A percentile compares a stretch with the other conserved stretches of the same genome.
Evolutionary conservation across 2,329 filamentous ascomycete species (phyloP).

Genomic region (Pezicula rhizophila): DNA sequence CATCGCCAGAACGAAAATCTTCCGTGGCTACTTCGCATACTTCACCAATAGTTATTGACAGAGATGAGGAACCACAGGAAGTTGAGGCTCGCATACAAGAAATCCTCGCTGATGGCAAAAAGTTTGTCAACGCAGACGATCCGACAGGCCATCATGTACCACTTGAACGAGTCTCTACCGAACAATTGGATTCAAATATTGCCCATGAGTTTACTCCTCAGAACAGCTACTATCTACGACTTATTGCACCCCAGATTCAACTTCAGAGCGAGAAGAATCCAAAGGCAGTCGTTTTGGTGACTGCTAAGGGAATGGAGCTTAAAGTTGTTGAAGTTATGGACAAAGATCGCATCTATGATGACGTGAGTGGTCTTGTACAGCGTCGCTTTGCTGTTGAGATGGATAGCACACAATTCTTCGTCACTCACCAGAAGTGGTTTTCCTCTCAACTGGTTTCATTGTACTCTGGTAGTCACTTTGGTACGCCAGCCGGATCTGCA

Average conservation of each 20-base stretch:
- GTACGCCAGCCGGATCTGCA: slow-evolving; percentile 72
- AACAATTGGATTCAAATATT: slow-evolving; percentile 68
- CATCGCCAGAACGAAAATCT: slow-evolving; percentile 22
- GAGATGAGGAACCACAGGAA: slow-evolving; percentile 43
- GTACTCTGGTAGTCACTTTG: slow-evolving; percentile 92
- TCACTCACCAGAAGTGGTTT: slow-evolving; percentile 90
- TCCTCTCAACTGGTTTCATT: slow-evolving; percentile 77
- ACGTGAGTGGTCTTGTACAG: slow-evolving; percentile 91
- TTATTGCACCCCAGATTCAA: slow-evolving; percentile 97
- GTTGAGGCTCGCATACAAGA: slow-evolving; percentile 83
- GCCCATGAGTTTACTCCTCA: slow-evolving; percentile 83
- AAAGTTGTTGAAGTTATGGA: slow-evolving; percentile 98
- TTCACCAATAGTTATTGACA: slow-evolving; percentile 11
- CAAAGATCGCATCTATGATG: slow-evolving; percentile 84
- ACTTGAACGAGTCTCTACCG: slow-evolving; percentile 38
- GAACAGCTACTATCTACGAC: slow-evolving; percentile 87
- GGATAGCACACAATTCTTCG: slow-evolving; percentile 98
- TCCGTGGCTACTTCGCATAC: slow-evolving; percentile 12
- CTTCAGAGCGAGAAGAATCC: slow-evolving; percentile 97
- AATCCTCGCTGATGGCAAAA: slow-evolving; percentile 76
- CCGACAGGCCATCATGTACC: slow-evolving; percentile 28
- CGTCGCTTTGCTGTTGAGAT: slow-evolving; percentile 89
- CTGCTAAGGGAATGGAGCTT: slow-evolving; percentile 95
- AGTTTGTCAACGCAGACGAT: slow-evolving; percentile 69
- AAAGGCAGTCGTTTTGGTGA: slow-evolving; percentile 93